phyloP scores from a whole-genome alignment of 345 rosid genomes.

The Anastatica hierochuntica region DNA sequence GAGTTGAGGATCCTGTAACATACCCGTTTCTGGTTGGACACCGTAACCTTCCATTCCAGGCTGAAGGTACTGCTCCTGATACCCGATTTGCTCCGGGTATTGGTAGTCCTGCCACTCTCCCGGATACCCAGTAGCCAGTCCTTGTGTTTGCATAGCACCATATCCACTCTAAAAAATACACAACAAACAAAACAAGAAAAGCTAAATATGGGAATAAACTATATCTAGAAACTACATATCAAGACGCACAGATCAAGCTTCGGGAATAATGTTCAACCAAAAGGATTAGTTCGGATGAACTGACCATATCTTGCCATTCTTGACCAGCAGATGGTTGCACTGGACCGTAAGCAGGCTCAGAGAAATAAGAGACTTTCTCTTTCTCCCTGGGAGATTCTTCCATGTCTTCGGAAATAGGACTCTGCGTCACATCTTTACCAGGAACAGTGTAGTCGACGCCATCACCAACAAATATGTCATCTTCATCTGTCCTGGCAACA shows the following conservation, averaged over 20 bases:
- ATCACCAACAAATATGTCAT: constrained; percentile 86
- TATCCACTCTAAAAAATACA: constrained; percentile 55
- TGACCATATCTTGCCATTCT: constrained; percentile 77
- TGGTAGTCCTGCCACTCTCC: constrained; percentile 94
- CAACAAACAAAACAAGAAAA: not conserved
- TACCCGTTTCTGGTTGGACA: constrained; percentile 34
- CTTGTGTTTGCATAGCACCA: constrained; percentile 64
- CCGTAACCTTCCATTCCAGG: constrained; percentile 56
- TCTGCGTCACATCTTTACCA: constrained; percentile 63
- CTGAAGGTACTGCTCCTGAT: constrained; percentile 75
- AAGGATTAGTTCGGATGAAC: constrained; percentile 3
- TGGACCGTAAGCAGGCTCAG: constrained; percentile 73
- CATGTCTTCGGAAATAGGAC: constrained; percentile 97
- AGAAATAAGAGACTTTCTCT: constrained; percentile 61
- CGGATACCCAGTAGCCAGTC: constrained; percentile 55
- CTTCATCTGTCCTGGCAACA: constrained; percentile 57
- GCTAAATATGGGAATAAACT: not conserved
- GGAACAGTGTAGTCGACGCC: constrained; percentile 73
- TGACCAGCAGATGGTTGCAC: constrained; percentile 68
- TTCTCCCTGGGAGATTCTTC: constrained; percentile 93
- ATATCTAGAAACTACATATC: not conserved
- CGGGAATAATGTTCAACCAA: not conserved
- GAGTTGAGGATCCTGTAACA: constrained; percentile 60
- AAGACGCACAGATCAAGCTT: not conserved
- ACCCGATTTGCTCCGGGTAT: constrained; percentile 75